These are phyloP conservation scores for Rhynchosporium agropyri DNA, from an alignment of 2,329 filamentous ascomycete species.

Conservation along the genomic window DNA sequence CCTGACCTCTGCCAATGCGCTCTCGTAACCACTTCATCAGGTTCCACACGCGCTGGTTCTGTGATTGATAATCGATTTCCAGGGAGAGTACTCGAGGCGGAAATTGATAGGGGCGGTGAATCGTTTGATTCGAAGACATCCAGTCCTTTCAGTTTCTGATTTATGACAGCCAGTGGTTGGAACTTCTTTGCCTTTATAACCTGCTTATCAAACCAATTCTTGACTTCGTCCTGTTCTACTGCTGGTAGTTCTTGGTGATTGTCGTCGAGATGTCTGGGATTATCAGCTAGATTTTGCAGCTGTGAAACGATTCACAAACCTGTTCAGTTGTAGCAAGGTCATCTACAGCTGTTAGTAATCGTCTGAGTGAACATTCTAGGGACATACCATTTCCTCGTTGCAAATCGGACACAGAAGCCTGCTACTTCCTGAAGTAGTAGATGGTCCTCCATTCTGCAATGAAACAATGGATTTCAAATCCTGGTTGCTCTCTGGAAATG, in stretches of 20 bases:
- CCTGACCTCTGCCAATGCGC: constrained; percentile 85
- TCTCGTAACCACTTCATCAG: constrained; percentile 86
- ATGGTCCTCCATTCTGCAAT: constrained; percentile 59
- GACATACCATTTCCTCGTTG: constrained; percentile 87
- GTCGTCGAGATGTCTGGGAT: constrained; percentile 69
- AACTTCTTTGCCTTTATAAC: constrained; percentile 76
- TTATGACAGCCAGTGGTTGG: constrained; percentile 72
- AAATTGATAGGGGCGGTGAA: constrained; percentile 46
- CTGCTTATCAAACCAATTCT: constrained; percentile 77
- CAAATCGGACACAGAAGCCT: constrained; percentile 95
- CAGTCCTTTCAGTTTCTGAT: constrained; percentile 74
- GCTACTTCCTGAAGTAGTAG: constrained; percentile 57
- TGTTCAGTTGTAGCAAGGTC: constrained; percentile 89
- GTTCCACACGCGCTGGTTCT: constrained; percentile 54
- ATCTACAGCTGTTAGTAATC: constrained; percentile 57
- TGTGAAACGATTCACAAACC: constrained; percentile 47
- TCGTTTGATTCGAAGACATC: constrained; percentile 78
- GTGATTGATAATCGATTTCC: constrained; percentile 43
- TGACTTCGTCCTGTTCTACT: constrained; percentile 74
- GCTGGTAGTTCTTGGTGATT: constrained; percentile 73
- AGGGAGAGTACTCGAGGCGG: constrained; percentile 42
- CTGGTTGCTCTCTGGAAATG: constrained; percentile 70
- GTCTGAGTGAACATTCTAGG: constrained; percentile 6
- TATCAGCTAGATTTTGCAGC: constrained; percentile 32
- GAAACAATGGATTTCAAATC: constrained; percentile 83